Evolutionary conservation across 257 asterid species (phyloP), one percentile per base, ranked within the genome.

Genomic region (Fraxinus cuspidata): DNA sequence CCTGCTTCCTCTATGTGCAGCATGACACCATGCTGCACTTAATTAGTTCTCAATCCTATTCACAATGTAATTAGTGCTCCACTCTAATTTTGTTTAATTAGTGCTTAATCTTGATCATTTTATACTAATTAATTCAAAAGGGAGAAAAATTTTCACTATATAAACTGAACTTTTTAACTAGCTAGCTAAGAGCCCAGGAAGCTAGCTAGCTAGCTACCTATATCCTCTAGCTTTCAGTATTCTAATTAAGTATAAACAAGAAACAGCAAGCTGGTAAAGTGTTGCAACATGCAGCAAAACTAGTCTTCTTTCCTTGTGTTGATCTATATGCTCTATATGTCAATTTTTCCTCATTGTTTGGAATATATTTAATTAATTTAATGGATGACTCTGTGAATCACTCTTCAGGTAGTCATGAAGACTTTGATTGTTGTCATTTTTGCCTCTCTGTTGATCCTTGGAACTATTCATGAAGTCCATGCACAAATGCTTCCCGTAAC

Each of bases 21-120:
- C 69, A 63, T 12, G 31, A 63, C 69, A 63, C 28, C 69, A 25
- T 23, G 69, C 34, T 63, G 69, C 69, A 25, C 69, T 63, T 63
- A 63, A 25, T 63, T 63, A 63, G 32, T 63, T 63, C 32, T 63
- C 32, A 23, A 13, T 63, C 69, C 69, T 63, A 25, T 2, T 63
- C 69, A 63, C 69, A 11, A 9, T 11, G 69, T 11, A 9, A 25
- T 63, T 63, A 63, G 19, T 63, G 69, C 69, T 23, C 69, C 69
- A 63, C 69, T 60, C 68, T 25, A 63, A 63, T 60, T 0, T 63
- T 63, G 31, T 2, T 10, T 25, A 31, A 63, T 63, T 63, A 63
- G 69, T 63, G 69, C 69, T 63, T 63, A 63, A 63, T 63, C 69
- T 63, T 40, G 16, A 40, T 40, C 49, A 11, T 40, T 40, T 11